Percentiles rank a stretch among this genome's conserved stretches.
These are phyloP conservation scores for Ascochyta viciae-villosae DNA, from an alignment of 2,329 filamentous ascomycete species.

Conservation along the genomic window DNA sequence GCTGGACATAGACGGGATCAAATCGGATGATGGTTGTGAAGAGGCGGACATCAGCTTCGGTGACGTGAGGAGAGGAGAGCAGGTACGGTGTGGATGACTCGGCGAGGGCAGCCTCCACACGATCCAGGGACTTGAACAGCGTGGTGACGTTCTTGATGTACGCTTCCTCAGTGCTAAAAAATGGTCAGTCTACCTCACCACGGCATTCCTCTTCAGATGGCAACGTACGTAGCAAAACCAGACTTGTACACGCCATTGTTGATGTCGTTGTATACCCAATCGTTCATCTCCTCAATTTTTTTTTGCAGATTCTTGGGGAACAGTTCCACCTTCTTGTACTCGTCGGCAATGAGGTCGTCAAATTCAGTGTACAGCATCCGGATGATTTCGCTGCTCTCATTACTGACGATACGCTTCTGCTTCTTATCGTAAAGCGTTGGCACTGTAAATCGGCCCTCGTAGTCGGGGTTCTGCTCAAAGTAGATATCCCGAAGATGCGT, in stretches of 20 bases:
- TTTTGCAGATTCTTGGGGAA: slow-evolving; percentile 54
- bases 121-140: slow-evolving; percentile 58
- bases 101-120: slow-evolving; percentile 53
- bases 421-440: slow-evolving; percentile 85
- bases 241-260: slow-evolving; percentile 62
- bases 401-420: slow-evolving; percentile 79
- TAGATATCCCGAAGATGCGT: slow-evolving; percentile 81
- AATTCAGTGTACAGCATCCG: slow-evolving; percentile 88
- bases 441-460: slow-evolving; percentile 83
- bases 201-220: not conserved
- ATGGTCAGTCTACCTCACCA: too few species aligned
- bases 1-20: slow-evolving; percentile 61
- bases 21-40: slow-evolving; percentile 69
- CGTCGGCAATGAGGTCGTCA: slow-evolving; percentile 61
- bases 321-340: slow-evolving; percentile 54
- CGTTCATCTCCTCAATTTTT: slow-evolving; percentile 58
- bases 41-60: slow-evolving; percentile 60
- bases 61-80: slow-evolving; percentile 53
- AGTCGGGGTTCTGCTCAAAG: slow-evolving; percentile 75
- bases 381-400: slow-evolving; percentile 91
- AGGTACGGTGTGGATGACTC: slow-evolving; percentile 55
- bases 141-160: slow-evolving; percentile 55
- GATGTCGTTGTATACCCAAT: slow-evolving; percentile 61
- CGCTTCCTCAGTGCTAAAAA: slow-evolving; percentile 54
- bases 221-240: slow-evolving; percentile 58